phyloP scores from a whole-genome alignment of 345 rosid genomes.

The Geranium brycei region DNA sequence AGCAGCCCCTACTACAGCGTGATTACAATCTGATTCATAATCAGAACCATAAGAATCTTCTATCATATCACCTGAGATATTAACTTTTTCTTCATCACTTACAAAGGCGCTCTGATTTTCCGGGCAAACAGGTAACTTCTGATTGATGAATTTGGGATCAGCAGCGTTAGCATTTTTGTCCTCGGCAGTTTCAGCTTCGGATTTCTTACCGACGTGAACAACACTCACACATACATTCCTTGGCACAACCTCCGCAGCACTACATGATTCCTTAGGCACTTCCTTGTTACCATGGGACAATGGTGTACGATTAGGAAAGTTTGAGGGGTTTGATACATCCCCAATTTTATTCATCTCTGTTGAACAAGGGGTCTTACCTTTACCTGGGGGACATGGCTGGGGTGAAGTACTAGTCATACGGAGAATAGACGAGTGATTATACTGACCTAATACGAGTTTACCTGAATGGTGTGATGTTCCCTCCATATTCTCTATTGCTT shows the following conservation, averaged over 20 bases:
- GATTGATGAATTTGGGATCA: neutral
- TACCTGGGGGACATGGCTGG: conserved; percentile 1
- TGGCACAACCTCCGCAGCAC: too few species aligned
- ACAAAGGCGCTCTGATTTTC: conserved; percentile 28
- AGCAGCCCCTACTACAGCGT: conserved; percentile 15
- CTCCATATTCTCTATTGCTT: conserved; percentile 17
- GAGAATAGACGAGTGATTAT: too few species aligned
- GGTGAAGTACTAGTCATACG: neutral
- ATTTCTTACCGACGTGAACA: too few species aligned
- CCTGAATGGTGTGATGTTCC: conserved; percentile 15
- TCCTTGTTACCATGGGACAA: too few species aligned
- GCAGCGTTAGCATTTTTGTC: neutral
- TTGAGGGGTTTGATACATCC: too few species aligned
- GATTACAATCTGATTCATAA: conserved; percentile 38
- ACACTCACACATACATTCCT: too few species aligned
- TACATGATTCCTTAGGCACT: too few species aligned
- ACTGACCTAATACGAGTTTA: conserved; percentile 9
- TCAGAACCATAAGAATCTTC: conserved; percentile 34
- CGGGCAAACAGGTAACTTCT: conserved; percentile 17
- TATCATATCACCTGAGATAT: conserved; percentile 34
- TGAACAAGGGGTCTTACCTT: neutral
- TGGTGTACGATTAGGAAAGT: too few species aligned
- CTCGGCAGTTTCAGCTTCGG: neutral
- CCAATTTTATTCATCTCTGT: too few species aligned
- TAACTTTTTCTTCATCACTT: conserved; percentile 48